Conservation (phyloP, 148 eudicot species). For the Persicaria tinctoria region DNA sequence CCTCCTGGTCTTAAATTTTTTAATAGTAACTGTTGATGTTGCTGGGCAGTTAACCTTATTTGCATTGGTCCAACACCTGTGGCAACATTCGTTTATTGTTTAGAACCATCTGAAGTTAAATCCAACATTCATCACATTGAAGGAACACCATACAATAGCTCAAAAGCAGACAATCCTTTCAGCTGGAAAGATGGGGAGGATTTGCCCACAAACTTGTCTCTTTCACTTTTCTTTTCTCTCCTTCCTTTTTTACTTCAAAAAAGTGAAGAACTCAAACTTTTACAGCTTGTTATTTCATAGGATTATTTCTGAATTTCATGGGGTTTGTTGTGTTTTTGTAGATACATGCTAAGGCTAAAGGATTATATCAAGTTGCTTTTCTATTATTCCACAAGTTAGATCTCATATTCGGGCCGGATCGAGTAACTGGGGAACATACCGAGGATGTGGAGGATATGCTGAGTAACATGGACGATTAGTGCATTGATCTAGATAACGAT, state of each 20-base stretch:
- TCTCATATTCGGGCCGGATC: too few species aligned
- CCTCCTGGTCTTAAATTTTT: background rate
- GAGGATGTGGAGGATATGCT: too few species aligned
- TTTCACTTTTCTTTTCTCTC: background rate
- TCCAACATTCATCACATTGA: slow-evolving; percentile 7
- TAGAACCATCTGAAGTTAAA: slow-evolving; percentile 19
- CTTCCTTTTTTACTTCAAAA: background rate
- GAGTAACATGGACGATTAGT: too few species aligned
- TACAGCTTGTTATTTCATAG: too few species aligned
- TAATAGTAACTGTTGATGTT: slow-evolving; percentile 16
- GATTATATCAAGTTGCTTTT: too few species aligned
- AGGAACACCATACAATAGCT: slow-evolving; percentile 19
- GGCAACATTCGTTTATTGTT: slow-evolving; percentile 38
- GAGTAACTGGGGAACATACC: too few species aligned
- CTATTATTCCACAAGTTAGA: too few species aligned
- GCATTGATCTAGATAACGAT: too few species aligned
- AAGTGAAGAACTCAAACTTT: background rate
- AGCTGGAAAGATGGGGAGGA: slow-evolving; percentile 41
- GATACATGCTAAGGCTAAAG: too few species aligned
- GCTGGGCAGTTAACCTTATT: slow-evolving; percentile 62
- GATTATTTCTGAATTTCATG: too few species aligned
- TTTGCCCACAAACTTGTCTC: slow-evolving; percentile 38
- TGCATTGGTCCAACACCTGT: slow-evolving; percentile 42
- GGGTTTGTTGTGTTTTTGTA: too few species aligned
- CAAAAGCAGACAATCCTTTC: slow-evolving; percentile 18